These are phyloP conservation scores for Hypoxylon lienhwacheense DNA, from an alignment of 495 filamentous ascomycete species.

Conservation along the genomic window DNA sequence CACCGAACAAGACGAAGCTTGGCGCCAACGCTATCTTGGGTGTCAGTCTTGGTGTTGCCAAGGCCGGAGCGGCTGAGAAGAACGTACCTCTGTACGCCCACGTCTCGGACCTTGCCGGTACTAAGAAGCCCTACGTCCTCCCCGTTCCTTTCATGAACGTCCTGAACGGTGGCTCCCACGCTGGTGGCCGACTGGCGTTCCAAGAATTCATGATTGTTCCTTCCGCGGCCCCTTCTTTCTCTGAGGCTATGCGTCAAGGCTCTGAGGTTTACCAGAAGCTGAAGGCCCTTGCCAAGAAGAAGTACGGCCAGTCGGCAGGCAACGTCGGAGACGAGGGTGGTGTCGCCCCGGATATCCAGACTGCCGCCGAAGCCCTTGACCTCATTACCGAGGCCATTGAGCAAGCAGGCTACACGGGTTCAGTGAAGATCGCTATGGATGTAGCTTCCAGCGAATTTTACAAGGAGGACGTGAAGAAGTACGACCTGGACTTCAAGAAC, in stretches of 20 bases:
- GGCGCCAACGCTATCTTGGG: constrained; percentile 99
- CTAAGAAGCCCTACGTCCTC: constrained; percentile 99
- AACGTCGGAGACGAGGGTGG: constrained; percentile 99
- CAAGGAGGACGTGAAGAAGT: constrained; percentile 95
- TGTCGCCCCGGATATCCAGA: constrained; percentile 99
- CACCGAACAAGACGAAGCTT: constrained; percentile 94
- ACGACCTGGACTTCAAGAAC: constrained; percentile 99
- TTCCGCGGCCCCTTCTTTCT: constrained; percentile 78
- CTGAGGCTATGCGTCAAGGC: constrained; percentile 93
- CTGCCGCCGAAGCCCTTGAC: constrained; percentile 92
- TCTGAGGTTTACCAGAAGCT: constrained; percentile 98
- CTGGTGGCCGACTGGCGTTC: constrained; percentile 97
- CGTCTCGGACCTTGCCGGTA: constrained; percentile 96
- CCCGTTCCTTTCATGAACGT: constrained; percentile 99
- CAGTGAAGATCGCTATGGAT: constrained; percentile 98
- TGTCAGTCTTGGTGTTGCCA: constrained; percentile 93
- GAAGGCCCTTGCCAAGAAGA: constrained; percentile 98
- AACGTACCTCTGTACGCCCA: constrained; percentile 95
- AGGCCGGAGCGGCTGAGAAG: constrained; percentile 99
- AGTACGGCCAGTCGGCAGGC: constrained; percentile 97
- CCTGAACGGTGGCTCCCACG: constrained; percentile 98
- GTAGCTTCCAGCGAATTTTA: constrained; percentile 99
- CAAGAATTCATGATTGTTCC: constrained; percentile 99
- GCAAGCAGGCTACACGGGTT: constrained; percentile 88
- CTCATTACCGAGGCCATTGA: constrained; percentile 95